Base-by-base conservation (phyloP, 2,329 filamentous ascomycete species). In the Aspergillus aculeatinus region DNA sequence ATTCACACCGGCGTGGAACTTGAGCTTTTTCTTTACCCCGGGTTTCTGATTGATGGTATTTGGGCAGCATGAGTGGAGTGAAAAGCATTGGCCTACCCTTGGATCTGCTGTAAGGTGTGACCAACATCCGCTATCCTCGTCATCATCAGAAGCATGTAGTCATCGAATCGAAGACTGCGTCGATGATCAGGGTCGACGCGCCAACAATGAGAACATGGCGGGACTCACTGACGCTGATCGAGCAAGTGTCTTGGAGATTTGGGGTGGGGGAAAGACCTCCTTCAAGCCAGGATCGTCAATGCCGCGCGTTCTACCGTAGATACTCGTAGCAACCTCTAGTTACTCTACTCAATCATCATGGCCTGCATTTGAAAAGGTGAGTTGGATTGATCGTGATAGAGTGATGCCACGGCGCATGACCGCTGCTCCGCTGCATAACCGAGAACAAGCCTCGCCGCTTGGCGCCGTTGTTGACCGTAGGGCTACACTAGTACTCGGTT, bases 251-350 rank as follows among this genome's bases (percentile, higher is more conserved):
- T 44, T 44, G 14, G 57, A 29, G 61, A 57, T 58, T 54, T 57
- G 63, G 27, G 48, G 23, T 29, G 58, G 53, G 53, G 52, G 58
- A 51, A 54, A 53, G 57, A 58, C 48, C 54, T 59, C 19, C 12
- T 58, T 35, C 54, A 62, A 58, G 49, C 52, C 60, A 65, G 25
- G 65, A 66, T 67, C 64, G 60, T 52, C 63, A 58, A 57, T 59
- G 63, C 63, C 60, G 63, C 63, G 61, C 60, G 64, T 66, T 29
- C 64, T 63, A 60, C 56, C 35, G 44, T 42, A 44, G 16, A 19
- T 10, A 14, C 6, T 5, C 14, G 33, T 16, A 35, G 33, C 33
- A 35, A 35, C 11, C 33, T 16, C 11, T 16, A 23, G 23, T 23
- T 23, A 12, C 33, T 5, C 33, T 7, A 44, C 39, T 44, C 39